phyloP scores from a whole-genome alignment of 1,284 basidiomycete genomes.

The Omphalotus olearius region DNA sequence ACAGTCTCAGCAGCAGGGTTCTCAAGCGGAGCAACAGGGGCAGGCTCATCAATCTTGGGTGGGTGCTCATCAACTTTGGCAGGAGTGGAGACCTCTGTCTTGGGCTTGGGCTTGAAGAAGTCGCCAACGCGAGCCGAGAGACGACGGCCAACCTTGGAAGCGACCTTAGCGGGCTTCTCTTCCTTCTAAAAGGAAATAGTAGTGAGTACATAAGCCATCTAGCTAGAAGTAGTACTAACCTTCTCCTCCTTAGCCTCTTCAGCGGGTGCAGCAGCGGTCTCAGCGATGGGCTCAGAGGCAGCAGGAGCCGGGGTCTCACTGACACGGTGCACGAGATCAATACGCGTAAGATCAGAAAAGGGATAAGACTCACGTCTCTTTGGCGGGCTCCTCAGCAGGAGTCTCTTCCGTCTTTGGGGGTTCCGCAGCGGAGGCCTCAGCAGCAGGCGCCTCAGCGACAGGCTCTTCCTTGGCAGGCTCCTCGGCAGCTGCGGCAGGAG shows the following conservation, averaged over 20 bases:
- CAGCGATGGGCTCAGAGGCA: conserved; percentile 25
- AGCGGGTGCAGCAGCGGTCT: conserved; percentile 19
- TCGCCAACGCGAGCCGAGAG: conserved; percentile 73
- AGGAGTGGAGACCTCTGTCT: conserved; percentile 61
- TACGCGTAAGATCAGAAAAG: conserved; percentile 1
- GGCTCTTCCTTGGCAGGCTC: conserved; percentile 16
- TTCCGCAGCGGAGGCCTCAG: conserved; percentile 33
- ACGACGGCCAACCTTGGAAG: conserved; percentile 66
- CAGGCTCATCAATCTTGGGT: conserved; percentile 73
- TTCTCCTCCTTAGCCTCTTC: conserved; percentile 63
- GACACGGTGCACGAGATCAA: conserved; percentile 19
- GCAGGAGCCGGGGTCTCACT: conserved; percentile 32
- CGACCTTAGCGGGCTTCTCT: conserved; percentile 36
- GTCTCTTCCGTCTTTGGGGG: conserved; percentile 32
- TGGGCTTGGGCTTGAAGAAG: conserved; percentile 77
- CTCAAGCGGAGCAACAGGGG: conserved; percentile 72
- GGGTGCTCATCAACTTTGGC: conserved; percentile 84
- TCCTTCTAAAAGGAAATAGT: conserved; percentile 34
- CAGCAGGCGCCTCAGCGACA: conserved; percentile 26
- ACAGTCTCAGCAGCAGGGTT: conserved; percentile 52
- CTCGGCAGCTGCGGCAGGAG: conserved; percentile 28
- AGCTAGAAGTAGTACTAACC: conserved; percentile 30
- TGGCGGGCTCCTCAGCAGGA: conserved; percentile 41
- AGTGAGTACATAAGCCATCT: not conserved
- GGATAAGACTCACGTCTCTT: conserved; percentile 47